Evolutionary conservation across 768 basidiomycete genomes (phyloP).

Genomic region (Tubosaeta sp.): DNA sequence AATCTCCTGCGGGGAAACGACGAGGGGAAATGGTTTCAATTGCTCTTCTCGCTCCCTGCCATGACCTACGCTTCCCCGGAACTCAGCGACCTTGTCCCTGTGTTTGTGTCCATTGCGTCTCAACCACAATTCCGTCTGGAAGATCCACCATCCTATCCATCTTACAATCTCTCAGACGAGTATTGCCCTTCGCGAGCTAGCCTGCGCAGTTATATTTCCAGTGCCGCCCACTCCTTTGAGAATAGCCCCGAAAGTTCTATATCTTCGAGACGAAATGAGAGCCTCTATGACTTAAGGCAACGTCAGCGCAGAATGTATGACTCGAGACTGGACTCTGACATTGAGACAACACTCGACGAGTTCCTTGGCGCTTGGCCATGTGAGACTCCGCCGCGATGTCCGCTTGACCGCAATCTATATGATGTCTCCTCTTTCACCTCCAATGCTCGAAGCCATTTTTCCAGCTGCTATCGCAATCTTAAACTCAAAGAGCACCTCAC

Average conservation of each 20-base stretch:
- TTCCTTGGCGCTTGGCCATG: neutral
- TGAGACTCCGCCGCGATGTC: neutral
- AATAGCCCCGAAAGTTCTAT: slow-evolving; percentile 4
- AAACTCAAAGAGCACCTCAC: neutral
- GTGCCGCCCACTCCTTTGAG: neutral
- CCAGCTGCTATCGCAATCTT: neutral
- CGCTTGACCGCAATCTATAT: neutral
- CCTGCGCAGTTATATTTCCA: neutral
- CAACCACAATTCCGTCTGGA: neutral
- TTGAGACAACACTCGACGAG: neutral
- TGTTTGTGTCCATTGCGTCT: slow-evolving; percentile 28
- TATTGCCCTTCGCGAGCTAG: neutral
- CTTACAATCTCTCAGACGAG: slow-evolving; percentile 6
- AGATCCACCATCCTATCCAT: slow-evolving; percentile 5
- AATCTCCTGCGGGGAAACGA: slow-evolving; percentile 16
- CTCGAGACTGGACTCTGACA: neutral
- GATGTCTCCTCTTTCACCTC: neutral
- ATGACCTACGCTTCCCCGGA: slow-evolving; percentile 22
- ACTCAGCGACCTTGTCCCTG: slow-evolving; percentile 10
- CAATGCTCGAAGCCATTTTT: neutral
- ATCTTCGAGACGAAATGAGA: neutral
- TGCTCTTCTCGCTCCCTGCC: slow-evolving; percentile 30
- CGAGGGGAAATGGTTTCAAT: slow-evolving; percentile 6
- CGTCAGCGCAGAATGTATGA: neutral
- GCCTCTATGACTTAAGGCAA: neutral